A percentile compares a stretch with the other conserved stretches of the same genome.
phyloP scores from a whole-genome alignment of 768 basidiomycete species.

The Obba rivulosa region DNA sequence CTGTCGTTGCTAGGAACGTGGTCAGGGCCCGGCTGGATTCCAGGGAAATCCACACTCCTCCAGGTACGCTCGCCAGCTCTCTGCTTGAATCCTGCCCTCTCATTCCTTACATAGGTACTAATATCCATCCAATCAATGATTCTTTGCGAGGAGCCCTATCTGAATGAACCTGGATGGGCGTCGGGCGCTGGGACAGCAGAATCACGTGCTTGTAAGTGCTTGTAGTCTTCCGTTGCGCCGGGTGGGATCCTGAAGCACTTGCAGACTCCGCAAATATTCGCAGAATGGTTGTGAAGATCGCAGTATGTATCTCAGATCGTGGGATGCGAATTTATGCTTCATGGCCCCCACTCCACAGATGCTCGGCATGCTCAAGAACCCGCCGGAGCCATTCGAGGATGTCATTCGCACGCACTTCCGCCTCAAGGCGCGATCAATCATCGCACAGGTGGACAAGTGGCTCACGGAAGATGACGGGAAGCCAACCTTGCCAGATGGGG shows the following conservation, averaged over 20 bases:
- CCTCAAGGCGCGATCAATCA: conserved; percentile 69
- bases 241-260: too few relatives aligned
- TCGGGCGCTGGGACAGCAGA: conserved; percentile 63
- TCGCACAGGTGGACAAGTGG: conserved; percentile 76
- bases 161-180: conserved; percentile 92
- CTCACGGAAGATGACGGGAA: conserved; percentile 69
- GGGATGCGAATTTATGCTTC: not conserved
- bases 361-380: conserved; percentile 75
- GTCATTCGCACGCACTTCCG: conserved; percentile 89
- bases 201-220: conserved; percentile 66
- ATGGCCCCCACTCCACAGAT: conserved; percentile 42
- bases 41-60: conserved; percentile 84
- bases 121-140: conserved; percentile 98
- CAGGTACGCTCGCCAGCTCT: too few relatives aligned
- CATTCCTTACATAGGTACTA: conserved; percentile 64
- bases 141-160: conserved; percentile 87
- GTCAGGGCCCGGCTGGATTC: conserved; percentile 89
- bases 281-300: conserved; percentile 86
- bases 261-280: conserved; percentile 89
- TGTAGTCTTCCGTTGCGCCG: not conserved
- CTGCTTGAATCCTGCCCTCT: too few relatives aligned
- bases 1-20: conserved; percentile 89
- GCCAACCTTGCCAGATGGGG: conserved; percentile 48
- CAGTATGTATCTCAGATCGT: conserved; percentile 41
- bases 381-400: conserved; percentile 82